These are phyloP conservation scores for Creolimax fragrantissima DNA, from an alignment of 78 protist genomes.

Conservation along the genomic window DNA sequence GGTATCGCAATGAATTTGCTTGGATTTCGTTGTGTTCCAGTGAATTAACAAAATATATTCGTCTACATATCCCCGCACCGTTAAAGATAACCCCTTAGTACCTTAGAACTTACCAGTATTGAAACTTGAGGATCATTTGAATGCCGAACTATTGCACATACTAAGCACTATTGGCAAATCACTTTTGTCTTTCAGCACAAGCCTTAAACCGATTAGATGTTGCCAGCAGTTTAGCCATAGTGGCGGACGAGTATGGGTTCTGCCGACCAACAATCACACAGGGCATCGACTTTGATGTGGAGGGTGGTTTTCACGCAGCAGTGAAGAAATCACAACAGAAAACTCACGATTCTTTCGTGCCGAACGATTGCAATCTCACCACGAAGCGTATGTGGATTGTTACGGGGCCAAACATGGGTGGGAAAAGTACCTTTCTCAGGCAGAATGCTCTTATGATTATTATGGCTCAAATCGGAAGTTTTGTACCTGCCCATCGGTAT, in stretches of 20 bases:
- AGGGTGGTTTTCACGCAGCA: not conserved
- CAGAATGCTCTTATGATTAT: slow-evolving; percentile 50
- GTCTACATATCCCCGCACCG: too few species aligned
- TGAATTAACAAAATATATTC: too few species aligned
- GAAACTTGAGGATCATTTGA: too few species aligned
- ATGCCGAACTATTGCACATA: too few species aligned
- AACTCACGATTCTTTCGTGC: not conserved
- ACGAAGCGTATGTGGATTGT: slow-evolving; percentile 15
- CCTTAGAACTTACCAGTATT: too few species aligned
- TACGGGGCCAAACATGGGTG: slow-evolving; percentile 82
- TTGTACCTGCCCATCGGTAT: slow-evolving; percentile 43
- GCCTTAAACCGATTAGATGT: not conserved
- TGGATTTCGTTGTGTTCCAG: too few species aligned
- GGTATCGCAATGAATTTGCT: too few species aligned
- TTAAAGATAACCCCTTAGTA: too few species aligned
- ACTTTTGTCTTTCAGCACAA: not conserved
- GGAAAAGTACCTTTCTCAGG: slow-evolving; percentile 63
- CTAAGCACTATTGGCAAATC: too few species aligned
- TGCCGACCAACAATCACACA: not conserved
- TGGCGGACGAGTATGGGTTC: not conserved
- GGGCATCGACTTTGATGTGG: not conserved
- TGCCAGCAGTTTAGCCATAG: not conserved
- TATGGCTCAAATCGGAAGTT: slow-evolving; percentile 55
- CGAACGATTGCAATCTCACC: not conserved
- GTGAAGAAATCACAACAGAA: not conserved